These are phyloP conservation scores for Solanum hybrid DNA, from an alignment of 305 asterid genomes.

Conservation along the genomic window DNA sequence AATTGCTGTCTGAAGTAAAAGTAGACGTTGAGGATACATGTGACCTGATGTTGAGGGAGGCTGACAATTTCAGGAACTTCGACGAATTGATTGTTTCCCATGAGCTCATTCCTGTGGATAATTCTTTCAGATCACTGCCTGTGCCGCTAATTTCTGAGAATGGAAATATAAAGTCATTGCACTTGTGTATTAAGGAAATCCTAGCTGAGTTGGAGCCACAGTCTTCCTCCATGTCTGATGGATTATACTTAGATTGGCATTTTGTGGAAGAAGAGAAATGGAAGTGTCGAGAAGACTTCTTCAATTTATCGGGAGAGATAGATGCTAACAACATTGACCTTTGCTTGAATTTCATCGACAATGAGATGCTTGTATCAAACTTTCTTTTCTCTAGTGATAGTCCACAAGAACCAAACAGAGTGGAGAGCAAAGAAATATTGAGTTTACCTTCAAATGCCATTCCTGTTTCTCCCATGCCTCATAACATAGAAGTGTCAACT, in stretches of 20 bases:
- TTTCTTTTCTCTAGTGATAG: slow-evolving; percentile 56
- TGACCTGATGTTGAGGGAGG: slow-evolving; percentile 56
- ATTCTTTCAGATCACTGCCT: slow-evolving; percentile 73
- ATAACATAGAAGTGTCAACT: slow-evolving; percentile 28
- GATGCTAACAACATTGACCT: slow-evolving; percentile 36
- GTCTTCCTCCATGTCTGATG: slow-evolving; percentile 64
- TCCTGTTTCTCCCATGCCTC: slow-evolving; percentile 22
- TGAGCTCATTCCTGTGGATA: slow-evolving; percentile 77
- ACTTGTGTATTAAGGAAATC: slow-evolving; percentile 38
- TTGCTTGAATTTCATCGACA: slow-evolving; percentile 29
- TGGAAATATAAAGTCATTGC: slow-evolving; percentile 33
- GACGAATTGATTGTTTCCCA: slow-evolving; percentile 58
- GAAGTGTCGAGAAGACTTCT: slow-evolving; percentile 28
- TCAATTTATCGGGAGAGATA: slow-evolving; percentile 42
- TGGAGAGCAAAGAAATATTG: slow-evolving; percentile 36
- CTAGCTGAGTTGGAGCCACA: slow-evolving; percentile 49
- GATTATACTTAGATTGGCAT: slow-evolving; percentile 86
- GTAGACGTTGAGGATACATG: slow-evolving; percentile 42
- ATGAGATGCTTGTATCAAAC: slow-evolving; percentile 35
- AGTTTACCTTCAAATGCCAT: slow-evolving; percentile 26
- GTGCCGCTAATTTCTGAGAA: slow-evolving; percentile 56
- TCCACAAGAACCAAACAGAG: slow-evolving; percentile 23
- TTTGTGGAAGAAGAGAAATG: slow-evolving; percentile 52
- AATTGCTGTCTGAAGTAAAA: slow-evolving; percentile 35
- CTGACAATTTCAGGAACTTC: slow-evolving; percentile 54